A percentile compares a stretch with the other conserved stretches of the same genome.
Conservation (phyloP, 495 filamentous ascomycete genomes). For the Aspergillus funiculosus region DNA sequence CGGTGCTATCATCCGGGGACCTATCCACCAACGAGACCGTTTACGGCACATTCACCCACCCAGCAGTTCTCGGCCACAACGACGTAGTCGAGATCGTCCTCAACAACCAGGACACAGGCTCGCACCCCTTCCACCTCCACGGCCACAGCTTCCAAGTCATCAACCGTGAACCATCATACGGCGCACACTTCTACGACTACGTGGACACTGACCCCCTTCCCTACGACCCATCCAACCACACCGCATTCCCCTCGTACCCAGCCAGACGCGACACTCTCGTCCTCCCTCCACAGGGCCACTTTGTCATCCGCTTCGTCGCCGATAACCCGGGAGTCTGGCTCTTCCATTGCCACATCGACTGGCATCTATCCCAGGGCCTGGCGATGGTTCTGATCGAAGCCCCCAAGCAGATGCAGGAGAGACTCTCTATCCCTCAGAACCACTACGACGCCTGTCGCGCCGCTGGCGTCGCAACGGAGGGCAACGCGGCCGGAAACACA, state of each 20-base stretch:
- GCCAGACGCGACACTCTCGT: constrained; percentile 54
- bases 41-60: constrained; percentile 69
- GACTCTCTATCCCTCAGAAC: constrained; percentile 47
- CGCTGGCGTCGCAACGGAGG: constrained; percentile 40
- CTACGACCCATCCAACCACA: constrained; percentile 36
- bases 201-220: constrained; percentile 31
- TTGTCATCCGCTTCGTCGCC: constrained; percentile 63
- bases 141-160: constrained; percentile 79
- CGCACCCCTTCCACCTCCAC: constrained; percentile 85
- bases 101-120: constrained; percentile 69
- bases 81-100: constrained; percentile 72
- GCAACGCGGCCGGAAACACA: constrained; percentile 69
- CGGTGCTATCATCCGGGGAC: constrained; percentile 58
- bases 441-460: constrained; percentile 56
- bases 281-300: constrained; percentile 48
- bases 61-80: constrained; percentile 59
- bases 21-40: constrained; percentile 56
- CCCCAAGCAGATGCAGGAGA: constrained; percentile 25
- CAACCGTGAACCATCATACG: constrained; percentile 38
- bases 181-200: constrained; percentile 37
- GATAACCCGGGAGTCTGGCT: constrained; percentile 60
- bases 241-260: constrained; percentile 35
- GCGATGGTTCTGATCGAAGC: constrained; percentile 46
- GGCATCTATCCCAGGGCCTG: constrained; percentile 50
- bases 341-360: constrained; percentile 64